Base-by-base conservation (phyloP, 179 eudicot species). In the Beta macrorhiza region DNA sequence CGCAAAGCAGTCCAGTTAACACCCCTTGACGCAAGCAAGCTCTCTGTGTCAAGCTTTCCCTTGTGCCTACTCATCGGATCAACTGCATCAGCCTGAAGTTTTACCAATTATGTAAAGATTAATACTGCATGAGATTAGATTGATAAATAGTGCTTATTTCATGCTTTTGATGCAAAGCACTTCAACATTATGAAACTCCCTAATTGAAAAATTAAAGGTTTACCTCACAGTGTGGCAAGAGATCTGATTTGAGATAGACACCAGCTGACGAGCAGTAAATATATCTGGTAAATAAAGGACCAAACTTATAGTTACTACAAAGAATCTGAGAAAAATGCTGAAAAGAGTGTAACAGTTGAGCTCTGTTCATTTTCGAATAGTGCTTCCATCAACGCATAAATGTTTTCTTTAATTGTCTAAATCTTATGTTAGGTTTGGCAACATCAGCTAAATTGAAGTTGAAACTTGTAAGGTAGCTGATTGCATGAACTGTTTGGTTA, bases 51-150 rank as follows among this genome's bases (percentile, higher is more conserved):
- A 16, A 96, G 94, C 90, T 96, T 96, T 71, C 99, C 99, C 89
- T 93, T 96, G 87, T 96, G 99, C 88, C 99, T 88, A 83, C 99
- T 96, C 89, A 94, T 96, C n/a, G 99, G 98, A 85, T 96, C 99
- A 65, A 91, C 99, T 82, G 98, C 99, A 86, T 96, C 99, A 15
- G 70, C 78, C 99, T 95, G 76, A 51, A 29, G 61, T 61, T 25
- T 67, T 51, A 49, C 52, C 47, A 63, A 11, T 71, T 5, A 73
- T 73, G 61, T 25, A 22, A 13, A 65, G 1, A 20, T 19, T 67
- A 47, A n/a, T 29, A 13, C 15, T 52, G 7, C 52, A 44, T 62
- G 7, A 59, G 25, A 10, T 22, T 61, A 7, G 57, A 53, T 53
- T 5, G 47, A 10, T 9, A 5, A 32, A 0, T 12, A 49, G 51